These are phyloP conservation scores for Candida odintsovae DNA, from an alignment of 805 yeast genomes.

Conservation along the genomic window DNA sequence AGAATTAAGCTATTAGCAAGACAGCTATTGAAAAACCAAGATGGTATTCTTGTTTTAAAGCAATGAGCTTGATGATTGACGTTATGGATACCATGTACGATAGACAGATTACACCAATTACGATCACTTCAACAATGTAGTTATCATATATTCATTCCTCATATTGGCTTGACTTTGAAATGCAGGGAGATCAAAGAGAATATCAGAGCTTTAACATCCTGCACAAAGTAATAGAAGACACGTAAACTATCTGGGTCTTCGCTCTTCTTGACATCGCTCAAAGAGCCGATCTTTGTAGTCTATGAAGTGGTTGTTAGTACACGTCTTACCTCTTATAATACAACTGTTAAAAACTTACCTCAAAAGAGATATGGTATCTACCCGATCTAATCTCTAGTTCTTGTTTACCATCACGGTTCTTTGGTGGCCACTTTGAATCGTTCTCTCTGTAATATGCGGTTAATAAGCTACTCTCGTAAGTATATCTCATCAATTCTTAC, in stretches of 20 bases:
- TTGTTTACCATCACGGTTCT: conserved; percentile 35
- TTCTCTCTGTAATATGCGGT: conserved; percentile 20
- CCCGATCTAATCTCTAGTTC: conserved; percentile 35
- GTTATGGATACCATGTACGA: neutral
- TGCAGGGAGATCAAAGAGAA: conserved; percentile 37
- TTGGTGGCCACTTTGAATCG: conserved; percentile 36
- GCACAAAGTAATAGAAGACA: conserved; percentile 37
- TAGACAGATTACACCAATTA: neutral
- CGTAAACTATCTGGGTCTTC: conserved; percentile 40
- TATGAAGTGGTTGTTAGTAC: neutral
- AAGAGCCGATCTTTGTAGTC: conserved; percentile 34
- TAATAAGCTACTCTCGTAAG: neutral
- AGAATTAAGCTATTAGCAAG: conserved; percentile 54
- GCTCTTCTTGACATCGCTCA: conserved; percentile 32
- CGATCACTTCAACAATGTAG: neutral
- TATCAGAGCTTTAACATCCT: conserved; percentile 37
- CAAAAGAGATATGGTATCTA: conserved; percentile 27
- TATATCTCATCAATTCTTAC: neutral
- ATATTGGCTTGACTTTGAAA: conserved; percentile 25
- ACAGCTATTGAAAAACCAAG: conserved; percentile 47
- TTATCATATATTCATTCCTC: neutral
- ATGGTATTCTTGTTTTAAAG: conserved; percentile 24
- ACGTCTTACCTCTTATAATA: neutral
- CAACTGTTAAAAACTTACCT: conserved; percentile 13
- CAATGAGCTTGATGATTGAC: neutral